phyloP scores from a whole-genome alignment of 176 grass and related monocot genomes.

The Saccharum officinarum region DNA sequence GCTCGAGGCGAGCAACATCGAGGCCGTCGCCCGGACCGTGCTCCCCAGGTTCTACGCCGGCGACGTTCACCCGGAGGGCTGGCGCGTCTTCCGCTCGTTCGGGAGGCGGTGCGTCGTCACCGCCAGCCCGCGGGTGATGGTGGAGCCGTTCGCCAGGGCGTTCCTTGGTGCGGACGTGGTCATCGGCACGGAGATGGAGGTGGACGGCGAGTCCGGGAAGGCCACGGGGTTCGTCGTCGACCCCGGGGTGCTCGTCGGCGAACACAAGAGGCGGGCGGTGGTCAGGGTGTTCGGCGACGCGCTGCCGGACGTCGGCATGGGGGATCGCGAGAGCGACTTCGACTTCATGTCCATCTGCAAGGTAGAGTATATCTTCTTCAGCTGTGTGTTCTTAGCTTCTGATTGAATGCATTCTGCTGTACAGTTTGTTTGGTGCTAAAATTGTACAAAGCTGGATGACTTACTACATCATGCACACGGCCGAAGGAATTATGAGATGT shows the following conservation, averaged over 20 bases:
- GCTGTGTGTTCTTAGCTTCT: not conserved
- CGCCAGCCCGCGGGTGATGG: constrained; percentile 64
- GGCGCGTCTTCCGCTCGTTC: constrained; percentile 75
- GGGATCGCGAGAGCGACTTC: constrained; percentile 71
- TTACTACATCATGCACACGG: not conserved
- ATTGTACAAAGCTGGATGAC: not conserved
- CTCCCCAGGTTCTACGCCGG: constrained; percentile 80
- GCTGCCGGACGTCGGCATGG: constrained; percentile 65
- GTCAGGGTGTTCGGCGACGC: constrained; percentile 52
- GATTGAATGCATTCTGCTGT: not conserved
- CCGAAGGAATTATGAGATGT: not conserved
- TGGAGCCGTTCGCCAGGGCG: constrained; percentile 59
- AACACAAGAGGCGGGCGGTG: constrained; percentile 63
- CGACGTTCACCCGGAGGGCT: constrained; percentile 88
- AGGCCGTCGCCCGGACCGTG: constrained; percentile 61
- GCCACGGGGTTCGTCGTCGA: constrained; percentile 51
- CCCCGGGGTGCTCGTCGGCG: constrained; percentile 56
- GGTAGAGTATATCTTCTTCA: constrained; percentile 26
- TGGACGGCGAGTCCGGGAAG: constrained; percentile 36
- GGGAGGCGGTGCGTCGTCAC: constrained; percentile 61
- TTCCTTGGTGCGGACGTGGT: constrained; percentile 63
- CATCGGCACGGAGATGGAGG: constrained; percentile 73
- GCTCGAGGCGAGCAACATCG: constrained; percentile 44
- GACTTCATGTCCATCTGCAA: constrained; percentile 81
- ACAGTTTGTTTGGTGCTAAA: not conserved